A percentile compares a stretch with the other conserved stretches of the same genome.
phyloP scores from a whole-genome alignment of 495 filamentous ascomycete genomes.

The Sabuloglossum arenarium region DNA sequence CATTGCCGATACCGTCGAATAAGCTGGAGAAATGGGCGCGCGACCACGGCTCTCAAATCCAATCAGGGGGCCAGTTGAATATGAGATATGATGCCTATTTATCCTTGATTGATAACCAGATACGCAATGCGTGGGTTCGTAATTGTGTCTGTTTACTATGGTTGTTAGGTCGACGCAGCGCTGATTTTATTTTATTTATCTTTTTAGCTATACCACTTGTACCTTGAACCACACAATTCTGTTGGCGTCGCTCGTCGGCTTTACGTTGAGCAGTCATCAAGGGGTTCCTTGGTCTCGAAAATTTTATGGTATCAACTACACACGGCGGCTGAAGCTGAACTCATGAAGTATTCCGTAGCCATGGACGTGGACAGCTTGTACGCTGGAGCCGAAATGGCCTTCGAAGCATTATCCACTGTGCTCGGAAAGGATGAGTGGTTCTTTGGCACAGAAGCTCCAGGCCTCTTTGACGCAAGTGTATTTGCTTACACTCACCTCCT shows the following conservation, averaged over 20 bases:
- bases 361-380: constrained; percentile 46
- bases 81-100: constrained; percentile 57
- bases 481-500: constrained; percentile 84
- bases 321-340: constrained; percentile 46
- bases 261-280: constrained; percentile 45
- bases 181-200: neutral
- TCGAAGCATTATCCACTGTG: constrained; percentile 50
- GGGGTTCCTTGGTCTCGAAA: constrained; percentile 37
- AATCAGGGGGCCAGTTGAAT: constrained; percentile 28
- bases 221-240: constrained; percentile 47
- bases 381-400: constrained; percentile 44
- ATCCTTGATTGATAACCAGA: constrained; percentile 52
- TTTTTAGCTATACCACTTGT: constrained; percentile 58
- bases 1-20: constrained; percentile 34
- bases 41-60: constrained; percentile 24
- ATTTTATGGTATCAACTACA: constrained; percentile 44
- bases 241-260: constrained; percentile 37
- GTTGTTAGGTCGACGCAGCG: neutral
- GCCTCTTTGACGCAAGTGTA: constrained; percentile 66
- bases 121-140: constrained; percentile 74
- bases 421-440: constrained; percentile 47
- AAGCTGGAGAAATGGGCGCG: constrained; percentile 53
- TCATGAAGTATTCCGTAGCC: constrained; percentile 38
- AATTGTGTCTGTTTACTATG: neutral
- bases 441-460: constrained; percentile 38